phyloP scores from a whole-genome alignment of 768 basidiomycete species.

The Tremella mesenterica region DNA sequence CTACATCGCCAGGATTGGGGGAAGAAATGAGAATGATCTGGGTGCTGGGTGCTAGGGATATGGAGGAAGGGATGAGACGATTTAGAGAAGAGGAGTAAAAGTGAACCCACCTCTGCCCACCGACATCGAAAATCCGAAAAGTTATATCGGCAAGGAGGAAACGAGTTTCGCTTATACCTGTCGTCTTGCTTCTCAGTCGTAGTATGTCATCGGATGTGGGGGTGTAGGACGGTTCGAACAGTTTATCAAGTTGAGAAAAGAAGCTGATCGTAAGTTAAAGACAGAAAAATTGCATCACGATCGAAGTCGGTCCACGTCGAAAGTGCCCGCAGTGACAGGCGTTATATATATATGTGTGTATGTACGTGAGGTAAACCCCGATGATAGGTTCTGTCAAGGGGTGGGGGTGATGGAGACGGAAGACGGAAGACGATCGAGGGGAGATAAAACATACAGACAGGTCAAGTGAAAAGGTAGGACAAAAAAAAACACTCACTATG shows the following conservation, averaged over 20 bases:
- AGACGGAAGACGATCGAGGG: background rate
- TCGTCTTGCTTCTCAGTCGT: constrained; percentile 48
- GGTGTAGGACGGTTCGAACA: constrained; percentile 63
- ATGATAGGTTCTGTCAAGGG: background rate
- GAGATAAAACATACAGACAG: background rate
- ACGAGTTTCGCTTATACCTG: constrained; percentile 50
- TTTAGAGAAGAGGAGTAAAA: background rate
- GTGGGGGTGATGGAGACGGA: background rate
- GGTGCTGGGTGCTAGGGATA: too few relatives aligned
- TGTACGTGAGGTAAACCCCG: background rate
- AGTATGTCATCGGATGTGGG: constrained; percentile 81
- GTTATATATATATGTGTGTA: background rate
- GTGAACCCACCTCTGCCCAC: constrained; percentile 67
- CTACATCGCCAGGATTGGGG: too few relatives aligned
- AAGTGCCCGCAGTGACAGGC: background rate
- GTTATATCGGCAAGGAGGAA: constrained; percentile 50
- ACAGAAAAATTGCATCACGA: too few relatives aligned
- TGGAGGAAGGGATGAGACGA: too few relatives aligned
- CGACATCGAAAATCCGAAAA: constrained; percentile 70
- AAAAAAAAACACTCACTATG: constrained; percentile 48
- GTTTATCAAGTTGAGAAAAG: constrained; percentile 65
- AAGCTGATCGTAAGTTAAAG: constrained; percentile 49
- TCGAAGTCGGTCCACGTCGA: too few relatives aligned
- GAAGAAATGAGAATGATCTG: too few relatives aligned
- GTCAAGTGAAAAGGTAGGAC: background rate